A percentile compares a stretch with the other conserved stretches of the same genome.
Evolutionary conservation across 2,329 filamentous ascomycete species (phyloP).

Genomic region (Fusarium annulatum): DNA sequence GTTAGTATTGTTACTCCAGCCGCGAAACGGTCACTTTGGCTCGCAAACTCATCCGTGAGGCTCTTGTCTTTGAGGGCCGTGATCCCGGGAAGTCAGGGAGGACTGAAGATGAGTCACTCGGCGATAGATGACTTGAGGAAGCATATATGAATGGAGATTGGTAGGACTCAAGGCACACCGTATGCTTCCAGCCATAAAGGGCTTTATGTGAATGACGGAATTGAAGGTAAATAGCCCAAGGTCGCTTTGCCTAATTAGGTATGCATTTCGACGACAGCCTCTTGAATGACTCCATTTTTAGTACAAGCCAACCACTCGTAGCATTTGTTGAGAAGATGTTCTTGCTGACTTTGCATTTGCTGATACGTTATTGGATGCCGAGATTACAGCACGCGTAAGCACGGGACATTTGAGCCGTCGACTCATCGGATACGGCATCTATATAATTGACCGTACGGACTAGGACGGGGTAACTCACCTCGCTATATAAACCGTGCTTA

Average conservation of each 20-base stretch:
- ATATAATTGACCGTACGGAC: neutral
- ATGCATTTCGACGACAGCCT: neutral
- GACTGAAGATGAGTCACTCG: neutral
- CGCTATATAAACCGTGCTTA: neutral
- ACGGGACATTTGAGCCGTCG: neutral
- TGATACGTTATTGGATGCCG: neutral
- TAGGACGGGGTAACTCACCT: too few species aligned
- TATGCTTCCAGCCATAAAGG: too few species aligned
- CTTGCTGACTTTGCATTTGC: neutral
- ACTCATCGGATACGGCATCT: neutral
- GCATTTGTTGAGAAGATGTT: accelerated
- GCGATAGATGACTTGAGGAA: neutral
- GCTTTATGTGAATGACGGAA: neutral
- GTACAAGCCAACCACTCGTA: neutral
- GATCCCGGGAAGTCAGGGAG: accelerated
- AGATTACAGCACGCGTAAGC: neutral
- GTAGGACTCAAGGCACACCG: neutral
- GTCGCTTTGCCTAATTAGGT: neutral
- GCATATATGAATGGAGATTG: neutral
- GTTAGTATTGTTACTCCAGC: neutral
- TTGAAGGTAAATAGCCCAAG: neutral
- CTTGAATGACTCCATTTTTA: neutral
- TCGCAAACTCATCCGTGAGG: neutral
- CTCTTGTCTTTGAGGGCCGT: neutral
- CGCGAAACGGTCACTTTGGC: neutral